A percentile compares a stretch with the other conserved stretches of the same genome.
Evolutionary conservation across 768 basidiomycete species (phyloP).

Genomic region (Pleurotus cornucopiae): DNA sequence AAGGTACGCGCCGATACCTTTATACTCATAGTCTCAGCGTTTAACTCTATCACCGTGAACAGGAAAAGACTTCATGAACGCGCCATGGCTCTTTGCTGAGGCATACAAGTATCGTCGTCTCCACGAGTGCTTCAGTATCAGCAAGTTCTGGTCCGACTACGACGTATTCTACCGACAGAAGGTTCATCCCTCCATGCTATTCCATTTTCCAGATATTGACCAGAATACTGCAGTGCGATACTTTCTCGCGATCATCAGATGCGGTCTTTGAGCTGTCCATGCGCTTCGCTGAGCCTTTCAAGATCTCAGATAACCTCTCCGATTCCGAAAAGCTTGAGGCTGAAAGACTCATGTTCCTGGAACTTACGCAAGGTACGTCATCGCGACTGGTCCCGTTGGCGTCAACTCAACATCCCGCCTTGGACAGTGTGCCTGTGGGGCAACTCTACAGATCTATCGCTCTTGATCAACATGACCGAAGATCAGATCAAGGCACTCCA

Average conservation of each 20-base stretch:
- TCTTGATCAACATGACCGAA: constrained; percentile 96
- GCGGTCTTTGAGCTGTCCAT: constrained; percentile 93
- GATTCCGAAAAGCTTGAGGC: constrained; percentile 60
- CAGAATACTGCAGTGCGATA: constrained; percentile 64
- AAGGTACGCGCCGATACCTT: constrained; percentile 45
- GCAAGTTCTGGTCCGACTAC: constrained; percentile 86
- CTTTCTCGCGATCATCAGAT: constrained; percentile 87
- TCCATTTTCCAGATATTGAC: constrained; percentile 8
- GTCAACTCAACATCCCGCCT: not conserved
- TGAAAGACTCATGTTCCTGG: constrained; percentile 83
- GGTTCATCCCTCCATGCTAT: constrained; percentile 26
- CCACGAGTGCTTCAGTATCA: constrained; percentile 89
- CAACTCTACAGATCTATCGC: constrained; percentile 92
- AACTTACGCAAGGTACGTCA: constrained; percentile 79
- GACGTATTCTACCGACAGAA: constrained; percentile 97
- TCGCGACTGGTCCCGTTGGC: not conserved
- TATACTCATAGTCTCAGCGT: no score
- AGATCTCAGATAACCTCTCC: constrained; percentile 48
- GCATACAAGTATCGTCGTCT: constrained; percentile 91
- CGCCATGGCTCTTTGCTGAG: constrained; percentile 95
- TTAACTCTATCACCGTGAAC: not conserved
- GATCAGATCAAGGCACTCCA: constrained; percentile 97
- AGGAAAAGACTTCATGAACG: constrained; percentile 93
- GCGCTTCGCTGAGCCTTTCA: constrained; percentile 86
- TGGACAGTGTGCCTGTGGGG: constrained; percentile 90